Evolutionary conservation across 352 stramenopile species (phyloP), one percentile per base, ranked within the genome.

Genomic region (Stramenopiles sp.): DNA sequence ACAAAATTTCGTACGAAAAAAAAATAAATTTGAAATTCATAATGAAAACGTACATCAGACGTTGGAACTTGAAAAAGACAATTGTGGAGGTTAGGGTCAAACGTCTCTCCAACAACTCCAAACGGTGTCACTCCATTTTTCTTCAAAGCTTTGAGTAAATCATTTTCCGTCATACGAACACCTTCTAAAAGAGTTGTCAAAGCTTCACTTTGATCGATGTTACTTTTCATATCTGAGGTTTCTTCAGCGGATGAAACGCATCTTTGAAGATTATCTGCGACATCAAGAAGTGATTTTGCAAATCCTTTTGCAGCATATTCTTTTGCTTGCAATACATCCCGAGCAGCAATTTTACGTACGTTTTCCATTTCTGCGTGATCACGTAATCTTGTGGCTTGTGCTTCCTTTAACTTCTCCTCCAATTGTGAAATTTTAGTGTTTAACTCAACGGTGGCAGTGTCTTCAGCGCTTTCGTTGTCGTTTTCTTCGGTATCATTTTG

Each of bases 211-310:
- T 32, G 10, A n/a, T 32, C 26, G n/a, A n/a, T n/a, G n/a, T n/a
- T n/a, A n/a, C n/a, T 15, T 32, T 32, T 15, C 15, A n/a, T 15
- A 32, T n/a, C 26, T 32, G 10, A 32, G 26, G 10, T n/a, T 32
- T 15, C 26, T n/a, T n/a, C 26, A 32, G 10, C 15, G 26, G 10
- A n/a, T 32, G 26, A n/a, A 32, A 32, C 15, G 26, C 26, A 32
- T n/a, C 26, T n/a, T n/a, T 15, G 26, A n/a, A 32, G 26, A 32
- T 32, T 32, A 32, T 32, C 26, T 32, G 26, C 26, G 10, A 32
- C 26, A 15, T 32, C 26, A n/a, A 32, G 15, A n/a, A 32, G n/a
- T 15, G n/a, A 15, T 32, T 32, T 32, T n/a, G 26, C 26, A 15
- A 32, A 32, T 32, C 15, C 15, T n/a, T n/a, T n/a, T n/a, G 15